phyloP scores from a whole-genome alignment of 2,329 filamentous ascomycete species.

The Chrysosporium keratinophilum region DNA sequence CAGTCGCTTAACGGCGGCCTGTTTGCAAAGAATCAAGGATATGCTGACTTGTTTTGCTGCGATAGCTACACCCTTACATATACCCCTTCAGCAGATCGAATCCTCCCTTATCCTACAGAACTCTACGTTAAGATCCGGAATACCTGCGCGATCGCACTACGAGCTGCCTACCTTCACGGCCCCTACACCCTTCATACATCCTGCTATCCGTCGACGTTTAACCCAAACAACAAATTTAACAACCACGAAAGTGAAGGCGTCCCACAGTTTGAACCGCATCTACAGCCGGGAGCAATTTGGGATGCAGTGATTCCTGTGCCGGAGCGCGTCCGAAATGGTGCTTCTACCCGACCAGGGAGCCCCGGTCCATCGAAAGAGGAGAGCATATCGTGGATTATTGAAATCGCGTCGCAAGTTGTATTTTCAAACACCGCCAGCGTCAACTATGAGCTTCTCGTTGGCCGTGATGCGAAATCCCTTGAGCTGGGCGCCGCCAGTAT shows the following conservation, averaged over 20 bases:
- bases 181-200: conserved; percentile 85
- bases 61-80: conserved; percentile 72
- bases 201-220: conserved; percentile 72
- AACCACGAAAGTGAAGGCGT: conserved; percentile 60
- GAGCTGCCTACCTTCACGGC: conserved; percentile 91
- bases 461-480: conserved; percentile 73
- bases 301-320: conserved; percentile 70
- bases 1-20: background rate
- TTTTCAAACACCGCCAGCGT: conserved; percentile 85
- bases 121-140: conserved; percentile 86
- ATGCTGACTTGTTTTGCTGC: background rate
- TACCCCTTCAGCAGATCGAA: conserved; percentile 76
- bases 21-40: background rate
- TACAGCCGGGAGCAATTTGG: conserved; percentile 89
- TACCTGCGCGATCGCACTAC: conserved; percentile 76
- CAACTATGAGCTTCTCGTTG: conserved; percentile 75
- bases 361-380: conserved; percentile 32
- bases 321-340: conserved; percentile 52
- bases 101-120: conserved; percentile 70
- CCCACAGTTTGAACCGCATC: conserved; percentile 88
- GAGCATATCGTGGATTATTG: conserved; percentile 75
- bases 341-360: conserved; percentile 35
- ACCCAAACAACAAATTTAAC: conserved; percentile 68
- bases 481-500: conserved; percentile 53
- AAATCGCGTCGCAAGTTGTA: conserved; percentile 83